Evolutionary conservation across 768 basidiomycete species (phyloP), one percentile per base, ranked within the genome.

Genomic region (Mycena alexandri): DNA sequence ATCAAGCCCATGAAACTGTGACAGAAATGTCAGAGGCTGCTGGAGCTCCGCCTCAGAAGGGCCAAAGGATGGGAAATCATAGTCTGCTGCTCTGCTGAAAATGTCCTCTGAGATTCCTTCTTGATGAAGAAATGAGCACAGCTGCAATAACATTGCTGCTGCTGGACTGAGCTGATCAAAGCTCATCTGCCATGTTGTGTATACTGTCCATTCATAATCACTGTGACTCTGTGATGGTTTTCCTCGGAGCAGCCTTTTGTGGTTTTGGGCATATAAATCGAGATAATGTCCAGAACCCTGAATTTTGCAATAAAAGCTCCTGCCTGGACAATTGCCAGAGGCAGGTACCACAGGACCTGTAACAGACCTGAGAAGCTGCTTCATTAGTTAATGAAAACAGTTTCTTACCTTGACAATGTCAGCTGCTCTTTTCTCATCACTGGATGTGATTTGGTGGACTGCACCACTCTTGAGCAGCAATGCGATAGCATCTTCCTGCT

Each of bases 151-250:
- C 19, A 11, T 33, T 9, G 7, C 13, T n/a, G 62, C 52, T n/a
- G 29, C 9, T 34, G 36, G 24, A 25, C 16, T 25, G 6, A 63
- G 52, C 21, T 55, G 33, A 10, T 41, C 25, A 47, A 63, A 63
- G 44, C 62, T 63, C 14, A 63, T 43, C 38, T 44, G 12, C 62
- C 51, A 55, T 16, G 62, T 63, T 2, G 62, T 63, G 42, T 63
- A 55, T 2, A 56, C 62, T 36, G 62, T 44, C 41, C 41, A 22
- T 29, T 55, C 33, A 44, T 63, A 63, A 36, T 53, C 24, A 38
- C 33, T 13, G 24, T 36, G 22, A 22, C 25, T 41, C 25, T 63
- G 62, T 33, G 11, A 38, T 47, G 62, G 51, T 24, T 53, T 43
- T 21, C 22, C 8, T 11, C 16, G 33, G 21, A 53, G 52, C 22